phyloP scores from a whole-genome alignment of 78 protist species.

The Diacronema lutheri region DNA sequence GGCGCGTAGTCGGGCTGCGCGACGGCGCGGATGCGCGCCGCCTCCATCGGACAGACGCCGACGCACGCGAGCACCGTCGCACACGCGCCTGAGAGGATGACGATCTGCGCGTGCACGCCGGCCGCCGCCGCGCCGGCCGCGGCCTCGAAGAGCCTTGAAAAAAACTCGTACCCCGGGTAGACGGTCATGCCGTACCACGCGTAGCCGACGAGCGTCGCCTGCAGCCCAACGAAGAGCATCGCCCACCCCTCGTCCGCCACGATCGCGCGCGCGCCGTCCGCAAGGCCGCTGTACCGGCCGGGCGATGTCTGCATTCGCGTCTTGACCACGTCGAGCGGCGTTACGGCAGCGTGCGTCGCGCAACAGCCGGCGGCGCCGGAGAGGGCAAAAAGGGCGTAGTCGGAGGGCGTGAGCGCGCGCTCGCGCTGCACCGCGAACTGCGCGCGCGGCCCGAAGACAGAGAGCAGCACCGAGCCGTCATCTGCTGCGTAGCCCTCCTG shows the following conservation, averaged over 20 bases:
- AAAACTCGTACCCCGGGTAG: conserved; percentile 1
- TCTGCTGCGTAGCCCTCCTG: background rate
- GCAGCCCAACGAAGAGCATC: background rate
- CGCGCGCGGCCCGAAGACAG: too few relatives aligned
- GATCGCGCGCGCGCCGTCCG: background rate
- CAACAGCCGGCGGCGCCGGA: conserved; percentile 35
- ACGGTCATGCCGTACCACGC: background rate
- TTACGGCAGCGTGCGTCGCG: conserved; percentile 20
- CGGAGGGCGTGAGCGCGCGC: background rate
- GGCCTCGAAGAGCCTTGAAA: background rate
- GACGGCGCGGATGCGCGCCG: conserved; percentile 18
- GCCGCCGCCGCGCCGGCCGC: background rate
- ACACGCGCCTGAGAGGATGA: background rate
- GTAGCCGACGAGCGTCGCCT: background rate
- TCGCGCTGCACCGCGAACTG: background rate
- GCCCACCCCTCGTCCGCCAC: background rate
- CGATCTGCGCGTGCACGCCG: background rate
- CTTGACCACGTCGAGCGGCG: conserved; percentile 53
- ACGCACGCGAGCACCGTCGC: conserved; percentile 10
- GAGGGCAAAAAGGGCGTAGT: background rate
- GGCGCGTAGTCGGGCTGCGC: background rate
- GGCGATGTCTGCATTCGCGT: conserved; percentile 28
- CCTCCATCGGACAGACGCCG: background rate
- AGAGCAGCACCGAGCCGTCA: too few relatives aligned
- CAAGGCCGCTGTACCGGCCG: background rate